A percentile compares a stretch with the other conserved stretches of the same genome.
phyloP scores from a whole-genome alignment of 371 early-diverging fungal species.

The Mucor velutinosus region DNA sequence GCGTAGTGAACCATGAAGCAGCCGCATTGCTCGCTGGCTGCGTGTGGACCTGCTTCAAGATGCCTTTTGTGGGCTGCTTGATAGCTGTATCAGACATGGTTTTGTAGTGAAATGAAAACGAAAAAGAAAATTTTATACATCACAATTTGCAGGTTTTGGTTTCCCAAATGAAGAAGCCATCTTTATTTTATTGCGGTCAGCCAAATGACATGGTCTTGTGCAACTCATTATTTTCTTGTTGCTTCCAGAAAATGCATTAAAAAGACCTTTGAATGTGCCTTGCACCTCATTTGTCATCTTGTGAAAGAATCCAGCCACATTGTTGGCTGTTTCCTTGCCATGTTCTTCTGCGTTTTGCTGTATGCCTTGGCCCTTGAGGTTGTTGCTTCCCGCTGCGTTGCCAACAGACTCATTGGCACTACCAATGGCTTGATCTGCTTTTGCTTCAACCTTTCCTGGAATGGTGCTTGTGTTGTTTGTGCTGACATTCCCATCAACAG shows the following conservation, averaged over 20 bases:
- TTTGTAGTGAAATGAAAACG: background rate
- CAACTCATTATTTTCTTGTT: background rate
- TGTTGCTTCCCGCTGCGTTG: conserved; percentile 18
- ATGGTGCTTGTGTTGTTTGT: background rate
- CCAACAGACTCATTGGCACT: conserved; percentile 27
- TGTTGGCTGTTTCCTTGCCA: background rate
- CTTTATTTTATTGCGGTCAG: background rate
- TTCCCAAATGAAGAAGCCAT: background rate
- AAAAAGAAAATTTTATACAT: background rate
- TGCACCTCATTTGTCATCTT: conserved; percentile 2
- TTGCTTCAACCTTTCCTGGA: background rate
- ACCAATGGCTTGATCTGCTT: conserved; percentile 10
- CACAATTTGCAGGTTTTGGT: background rate
- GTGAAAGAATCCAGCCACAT: background rate
- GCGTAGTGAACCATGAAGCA: conserved; percentile 15
- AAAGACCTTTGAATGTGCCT: conserved; percentile 5
- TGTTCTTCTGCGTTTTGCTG: conserved; percentile 21
- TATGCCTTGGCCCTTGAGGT: conserved; percentile 22
- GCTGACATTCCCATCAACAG: no score
- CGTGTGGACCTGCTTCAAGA: conserved; percentile 6
- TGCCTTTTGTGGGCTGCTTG: conserved; percentile 10
- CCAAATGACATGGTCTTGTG: background rate
- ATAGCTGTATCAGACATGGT: conserved; percentile 9
- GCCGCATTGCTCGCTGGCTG: background rate
- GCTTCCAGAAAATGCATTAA: conserved; percentile 5